Percentiles rank a stretch among this genome's conserved stretches.
Conservation (phyloP, 768 basidiomycete species). For the Paxillus rubicundulus region DNA sequence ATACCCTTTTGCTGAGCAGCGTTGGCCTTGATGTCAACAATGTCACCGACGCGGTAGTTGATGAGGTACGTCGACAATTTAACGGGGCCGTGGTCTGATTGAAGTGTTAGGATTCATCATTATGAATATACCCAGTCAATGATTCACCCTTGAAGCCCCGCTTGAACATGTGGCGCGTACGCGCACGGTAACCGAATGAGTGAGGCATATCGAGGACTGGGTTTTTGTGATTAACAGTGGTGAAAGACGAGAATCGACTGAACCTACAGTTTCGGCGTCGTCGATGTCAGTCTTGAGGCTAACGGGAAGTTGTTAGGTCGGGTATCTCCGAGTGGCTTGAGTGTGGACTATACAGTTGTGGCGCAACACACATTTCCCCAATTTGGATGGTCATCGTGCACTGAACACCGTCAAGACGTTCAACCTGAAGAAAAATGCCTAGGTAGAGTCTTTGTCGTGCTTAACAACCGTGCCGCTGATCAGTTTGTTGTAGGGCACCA, state of each 20-base stretch:
- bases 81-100: conserved; percentile 80
- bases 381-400: conserved; percentile 31
- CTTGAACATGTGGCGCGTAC: conserved; percentile 99
- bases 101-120: conserved; percentile 2
- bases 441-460: conserved; percentile 52
- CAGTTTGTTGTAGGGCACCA: conserved; percentile 61
- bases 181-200: conserved; percentile 99
- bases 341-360: conserved; percentile 64
- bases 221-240: conserved; percentile 5
- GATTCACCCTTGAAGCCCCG: conserved; percentile 92
- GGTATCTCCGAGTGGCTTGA: conserved; percentile 65
- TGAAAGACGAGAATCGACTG: conserved; percentile 12
- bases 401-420: conserved; percentile 29
- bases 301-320: conserved; percentile 34
- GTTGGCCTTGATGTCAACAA: conserved; percentile 99
- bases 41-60: conserved; percentile 94
- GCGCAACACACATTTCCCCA: conserved; percentile 25
- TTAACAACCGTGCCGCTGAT: conserved; percentile 33
- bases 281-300: conserved; percentile 49
- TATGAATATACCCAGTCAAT: conserved; percentile 11
- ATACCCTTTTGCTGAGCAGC: conserved; percentile 99
- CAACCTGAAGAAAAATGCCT: conserved; percentile 76
- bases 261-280: conserved; percentile 48
- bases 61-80: conserved; percentile 91
- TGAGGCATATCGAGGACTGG: conserved; percentile 90